A percentile compares a stretch with the other conserved stretches of the same genome.
Evolutionary conservation across 306 rosid genomes (phyloP).

Genomic region (Fagus sylvatica): DNA sequence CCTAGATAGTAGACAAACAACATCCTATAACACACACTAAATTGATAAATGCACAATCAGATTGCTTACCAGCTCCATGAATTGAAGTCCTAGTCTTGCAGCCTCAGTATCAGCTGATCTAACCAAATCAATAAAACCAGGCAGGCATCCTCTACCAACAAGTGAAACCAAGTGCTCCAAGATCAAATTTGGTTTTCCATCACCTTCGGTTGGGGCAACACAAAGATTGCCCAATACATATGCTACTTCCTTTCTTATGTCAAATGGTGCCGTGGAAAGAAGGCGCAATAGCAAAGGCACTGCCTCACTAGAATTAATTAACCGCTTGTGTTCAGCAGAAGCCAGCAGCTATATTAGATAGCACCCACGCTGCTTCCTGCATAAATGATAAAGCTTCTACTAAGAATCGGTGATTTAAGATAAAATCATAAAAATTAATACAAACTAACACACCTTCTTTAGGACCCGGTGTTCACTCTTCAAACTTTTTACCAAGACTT

Average conservation of each 20-base stretch:
- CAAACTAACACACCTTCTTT: slow-evolving; percentile 65
- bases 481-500: slow-evolving; percentile 76
- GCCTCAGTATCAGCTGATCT: slow-evolving; percentile 87
- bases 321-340: slow-evolving; percentile 76
- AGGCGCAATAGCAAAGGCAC: slow-evolving; percentile 65
- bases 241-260: slow-evolving; percentile 87
- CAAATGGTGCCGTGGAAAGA: slow-evolving; percentile 77
- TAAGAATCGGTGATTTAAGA: slow-evolving; percentile 20
- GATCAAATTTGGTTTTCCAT: slow-evolving; percentile 65
- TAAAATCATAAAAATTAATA: slow-evolving; percentile 9
- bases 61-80: slow-evolving; percentile 79
- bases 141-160: slow-evolving; percentile 73
- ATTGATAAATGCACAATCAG: slow-evolving; percentile 2
- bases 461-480: slow-evolving; percentile 83
- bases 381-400: slow-evolving; percentile 16
- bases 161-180: slow-evolving; percentile 77
- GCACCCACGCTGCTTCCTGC: slow-evolving; percentile 96
- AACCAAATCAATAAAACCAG: slow-evolving; percentile 81
- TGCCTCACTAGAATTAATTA: slow-evolving; percentile 69
- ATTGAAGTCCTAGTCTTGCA: slow-evolving; percentile 90
- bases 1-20: not conserved
- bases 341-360: slow-evolving; percentile 91
- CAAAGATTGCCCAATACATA: slow-evolving; percentile 92
- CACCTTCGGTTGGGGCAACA: slow-evolving; percentile 62
- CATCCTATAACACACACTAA: not conserved